Percentiles rank a stretch among this genome's conserved stretches.
Evolutionary conservation across 164 flowering plant species (phyloP).

Genomic region (Sextonia rubra): DNA sequence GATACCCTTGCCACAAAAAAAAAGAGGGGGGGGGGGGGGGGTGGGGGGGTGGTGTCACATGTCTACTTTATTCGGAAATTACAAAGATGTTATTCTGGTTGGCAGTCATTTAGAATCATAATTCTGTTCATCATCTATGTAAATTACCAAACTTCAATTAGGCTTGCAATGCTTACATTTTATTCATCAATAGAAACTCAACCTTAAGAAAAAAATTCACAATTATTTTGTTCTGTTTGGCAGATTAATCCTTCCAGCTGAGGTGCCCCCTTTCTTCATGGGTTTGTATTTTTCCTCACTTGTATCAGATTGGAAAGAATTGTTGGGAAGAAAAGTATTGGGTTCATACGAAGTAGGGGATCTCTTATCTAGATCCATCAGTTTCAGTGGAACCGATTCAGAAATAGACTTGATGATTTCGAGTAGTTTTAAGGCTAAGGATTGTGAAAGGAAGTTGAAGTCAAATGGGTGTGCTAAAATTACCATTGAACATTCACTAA

Average conservation of each 20-base stretch:
- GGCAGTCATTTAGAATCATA: background rate
- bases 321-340: constrained; percentile 13
- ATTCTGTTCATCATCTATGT: background rate
- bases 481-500: constrained; percentile 22
- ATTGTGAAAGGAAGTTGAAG: constrained; percentile 13
- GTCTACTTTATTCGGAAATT: background rate
- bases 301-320: constrained; percentile 28
- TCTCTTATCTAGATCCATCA: constrained; percentile 29
- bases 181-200: background rate
- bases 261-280: constrained; percentile 20
- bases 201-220: background rate
- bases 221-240: background rate
- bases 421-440: constrained; percentile 30
- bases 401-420: constrained; percentile 22
- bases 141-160: background rate
- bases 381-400: constrained; percentile 23
- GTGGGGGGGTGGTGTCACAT: background rate
- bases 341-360: constrained; percentile 14
- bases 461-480: constrained; percentile 16
- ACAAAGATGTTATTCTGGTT: background rate
- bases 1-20: background rate
- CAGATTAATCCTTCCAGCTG: background rate
- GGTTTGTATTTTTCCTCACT: constrained; percentile 40
- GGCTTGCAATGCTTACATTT: background rate
- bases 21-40: too few species aligned